A percentile compares a stretch with the other conserved stretches of the same genome.
phyloP scores from a whole-genome alignment of 2,329 filamentous ascomycete species.

The Venturia asperata region DNA sequence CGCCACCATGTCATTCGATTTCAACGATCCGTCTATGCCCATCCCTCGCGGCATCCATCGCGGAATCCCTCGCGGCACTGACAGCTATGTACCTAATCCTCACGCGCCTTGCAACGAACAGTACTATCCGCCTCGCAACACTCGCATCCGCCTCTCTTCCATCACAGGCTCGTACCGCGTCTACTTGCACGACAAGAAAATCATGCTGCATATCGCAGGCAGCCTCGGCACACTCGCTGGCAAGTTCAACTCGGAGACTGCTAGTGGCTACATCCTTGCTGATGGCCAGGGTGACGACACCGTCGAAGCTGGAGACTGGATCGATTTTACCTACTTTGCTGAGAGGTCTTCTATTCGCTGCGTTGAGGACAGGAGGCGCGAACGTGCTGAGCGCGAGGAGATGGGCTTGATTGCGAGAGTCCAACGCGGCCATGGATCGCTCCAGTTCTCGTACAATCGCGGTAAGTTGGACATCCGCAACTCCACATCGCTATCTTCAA shows the following conservation, averaged over 20 bases:
- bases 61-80: not conserved
- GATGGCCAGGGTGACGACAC: not conserved
- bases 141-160: not conserved
- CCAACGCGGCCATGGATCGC: not conserved
- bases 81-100: not conserved
- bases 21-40: constrained; percentile 7
- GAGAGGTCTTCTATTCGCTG: not conserved
- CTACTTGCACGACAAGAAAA: not conserved
- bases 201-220: constrained; percentile 5
- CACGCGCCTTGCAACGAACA: not conserved
- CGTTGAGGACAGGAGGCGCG: not conserved
- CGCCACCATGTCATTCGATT: not conserved
- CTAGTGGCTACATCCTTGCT: not conserved
- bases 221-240: not conserved
- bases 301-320: not conserved
- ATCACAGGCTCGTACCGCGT: constrained; percentile 5
- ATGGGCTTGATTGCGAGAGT: not conserved
- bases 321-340: not conserved
- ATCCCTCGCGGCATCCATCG: not conserved
- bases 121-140: not conserved
- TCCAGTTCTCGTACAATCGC: not conserved
- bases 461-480: not conserved
- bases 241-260: constrained; percentile 4
- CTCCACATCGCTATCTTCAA: not conserved
- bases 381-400: not conserved